phyloP scores from a whole-genome alignment of 169 alveolate genomes.

The Plasmodium yoelii region DNA sequence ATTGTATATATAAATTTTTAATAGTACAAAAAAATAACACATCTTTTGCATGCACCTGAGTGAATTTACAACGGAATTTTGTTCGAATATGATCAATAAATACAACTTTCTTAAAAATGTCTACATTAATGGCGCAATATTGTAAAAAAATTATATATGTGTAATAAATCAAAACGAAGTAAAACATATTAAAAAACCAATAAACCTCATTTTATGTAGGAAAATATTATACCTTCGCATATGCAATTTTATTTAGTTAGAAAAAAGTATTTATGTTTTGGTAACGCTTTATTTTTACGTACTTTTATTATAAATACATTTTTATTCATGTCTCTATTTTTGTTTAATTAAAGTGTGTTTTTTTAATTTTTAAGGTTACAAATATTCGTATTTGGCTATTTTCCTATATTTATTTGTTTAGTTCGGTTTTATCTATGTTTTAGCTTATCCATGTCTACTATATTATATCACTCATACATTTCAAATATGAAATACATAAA shows the following conservation, averaged over 20 bases:
- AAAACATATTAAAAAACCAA: too few relatives aligned
- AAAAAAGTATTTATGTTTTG: conserved; percentile 17
- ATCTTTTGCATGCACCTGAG: conserved; percentile 26
- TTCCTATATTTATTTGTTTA: conserved; percentile 4
- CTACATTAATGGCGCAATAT: background rate
- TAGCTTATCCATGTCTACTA: too few relatives aligned
- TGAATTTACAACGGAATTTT: background rate
- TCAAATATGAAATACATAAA: too few relatives aligned
- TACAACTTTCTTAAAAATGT: background rate
- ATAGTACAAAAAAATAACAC: background rate
- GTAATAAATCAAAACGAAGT: background rate
- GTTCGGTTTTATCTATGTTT: conserved; percentile 6
- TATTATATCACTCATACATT: too few relatives aligned
- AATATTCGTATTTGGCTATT: background rate
- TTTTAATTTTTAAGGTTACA: conserved; percentile 18
- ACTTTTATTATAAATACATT: background rate
- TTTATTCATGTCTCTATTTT: background rate
- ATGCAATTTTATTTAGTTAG: conserved; percentile 11
- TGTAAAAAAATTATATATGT: background rate
- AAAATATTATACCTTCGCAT: too few relatives aligned
- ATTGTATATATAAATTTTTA: background rate
- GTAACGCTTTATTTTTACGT: conserved; percentile 7
- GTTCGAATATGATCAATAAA: background rate
- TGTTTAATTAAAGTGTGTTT: conserved; percentile 13
- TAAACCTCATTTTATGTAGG: too few relatives aligned